Base-by-base conservation (phyloP, 2,329 filamentous ascomycete genomes). In the Lasiodiplodia theobromae region DNA sequence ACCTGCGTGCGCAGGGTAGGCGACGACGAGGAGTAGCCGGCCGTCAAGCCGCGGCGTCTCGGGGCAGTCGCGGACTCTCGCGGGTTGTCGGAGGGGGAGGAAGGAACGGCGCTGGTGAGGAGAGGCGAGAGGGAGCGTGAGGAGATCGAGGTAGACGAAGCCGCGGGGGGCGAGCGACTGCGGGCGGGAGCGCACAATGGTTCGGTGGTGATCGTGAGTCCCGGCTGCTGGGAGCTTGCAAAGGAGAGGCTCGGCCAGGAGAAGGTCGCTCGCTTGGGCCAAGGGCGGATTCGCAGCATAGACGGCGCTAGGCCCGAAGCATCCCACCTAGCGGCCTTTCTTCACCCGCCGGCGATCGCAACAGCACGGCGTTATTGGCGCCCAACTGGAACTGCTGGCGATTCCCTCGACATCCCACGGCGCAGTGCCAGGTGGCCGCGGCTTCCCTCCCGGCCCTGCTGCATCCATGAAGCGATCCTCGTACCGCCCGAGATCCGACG, bases 11-110 rank as follows among this genome's bases (percentile, higher is more conserved):
- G 57, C 66, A 63, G 66, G 66, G 72, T 71, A 70, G 71, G 70
- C 69, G 74, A 72, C 72, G 71, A 70, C 68, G 70, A 69, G 53
- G 54, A 66, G 69, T 70, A 73, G 71, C 72, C 74, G 73, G 73
- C 71, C 73, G 71, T 72, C 66, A 16, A 62, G 38, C 44, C 56
- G 56, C 66, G 66, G 31, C 40, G 56, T 68, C 66, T 60, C 57
- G 66, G 56, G 51, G 56, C 37, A 52, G 66, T 68, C 66, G 66
- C 56, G 57, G 57, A 53, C 49, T 31, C 47, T 49, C 66, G 66
- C 66, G 63, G 63, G 52, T 56, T 71, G 72, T 23, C 63, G 34
- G 56, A 72, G 68, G 58, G 60, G 38, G n/a, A 40, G 65, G 65
- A 67, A 58, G 38, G 64, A 56, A 52, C 65, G 65, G 53, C 54